Percentiles rank a stretch among this genome's conserved stretches.
Conservation (phyloP, 75 land plant genomes). For the Picea glauca region DNA sequence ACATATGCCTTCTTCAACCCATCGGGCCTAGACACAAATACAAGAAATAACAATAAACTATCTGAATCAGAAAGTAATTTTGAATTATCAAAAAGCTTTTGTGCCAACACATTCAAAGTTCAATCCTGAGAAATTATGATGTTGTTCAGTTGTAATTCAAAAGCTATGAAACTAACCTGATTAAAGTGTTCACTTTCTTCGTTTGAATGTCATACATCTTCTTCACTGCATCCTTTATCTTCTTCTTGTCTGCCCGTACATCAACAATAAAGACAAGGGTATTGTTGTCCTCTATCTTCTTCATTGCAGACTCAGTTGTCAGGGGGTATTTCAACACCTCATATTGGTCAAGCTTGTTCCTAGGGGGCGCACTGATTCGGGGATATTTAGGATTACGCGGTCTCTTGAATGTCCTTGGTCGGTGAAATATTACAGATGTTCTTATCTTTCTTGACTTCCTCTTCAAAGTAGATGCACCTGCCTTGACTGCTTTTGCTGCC, state of each 20-base stretch:
- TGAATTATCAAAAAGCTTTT: not conserved
- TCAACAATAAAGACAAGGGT: slow-evolving; percentile 60
- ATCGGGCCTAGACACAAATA: slow-evolving; percentile 29
- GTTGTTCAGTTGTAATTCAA: not conserved
- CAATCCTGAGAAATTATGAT: not conserved
- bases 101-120: not conserved
- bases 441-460: slow-evolving; percentile 43
- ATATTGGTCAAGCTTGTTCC: slow-evolving; percentile 61
- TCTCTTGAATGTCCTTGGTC: slow-evolving; percentile 44
- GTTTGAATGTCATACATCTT: slow-evolving; percentile 61
- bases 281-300: slow-evolving; percentile 58
- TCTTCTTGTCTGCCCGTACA: slow-evolving; percentile 56
- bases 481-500: slow-evolving; percentile 56
- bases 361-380: slow-evolving; percentile 36
- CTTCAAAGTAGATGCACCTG: slow-evolving; percentile 18
- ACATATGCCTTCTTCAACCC: slow-evolving; percentile 50
- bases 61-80: not conserved
- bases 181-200: slow-evolving; percentile 62
- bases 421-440: slow-evolving; percentile 57
- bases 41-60: not conserved
- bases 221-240: slow-evolving; percentile 49
- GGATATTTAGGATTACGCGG: slow-evolving; percentile 52
- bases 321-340: slow-evolving; percentile 51
- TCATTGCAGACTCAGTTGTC: slow-evolving; percentile 62
- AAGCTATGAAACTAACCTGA: slow-evolving; percentile 25